A percentile compares a stretch with the other conserved stretches of the same genome.
Conservation (phyloP, 805 yeast genomes). For the Tetrapisispora iriomotensis region DNA sequence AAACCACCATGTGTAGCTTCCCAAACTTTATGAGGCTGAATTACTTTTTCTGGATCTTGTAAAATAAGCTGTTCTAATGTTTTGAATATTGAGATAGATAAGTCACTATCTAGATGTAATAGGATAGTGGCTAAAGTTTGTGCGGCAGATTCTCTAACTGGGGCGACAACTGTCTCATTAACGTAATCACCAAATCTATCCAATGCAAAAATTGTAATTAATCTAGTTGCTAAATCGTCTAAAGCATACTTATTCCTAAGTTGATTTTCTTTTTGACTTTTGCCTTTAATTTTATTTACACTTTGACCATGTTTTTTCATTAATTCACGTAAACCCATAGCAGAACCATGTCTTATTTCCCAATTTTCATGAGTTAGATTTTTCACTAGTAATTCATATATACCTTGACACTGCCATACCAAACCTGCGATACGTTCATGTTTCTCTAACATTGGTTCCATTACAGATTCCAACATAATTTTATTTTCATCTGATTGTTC, state of each 20-base stretch:
- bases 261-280: conserved; percentile 51
- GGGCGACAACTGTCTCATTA: conserved; percentile 95
- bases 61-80: conserved; percentile 60
- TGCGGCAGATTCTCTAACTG: conserved; percentile 93
- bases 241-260: conserved; percentile 54
- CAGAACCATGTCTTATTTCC: conserved; percentile 96
- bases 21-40: conserved; percentile 50
- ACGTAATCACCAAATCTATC: conserved; percentile 97
- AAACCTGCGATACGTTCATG: conserved; percentile 63
- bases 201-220: conserved; percentile 77
- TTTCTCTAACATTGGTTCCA: conserved; percentile 58
- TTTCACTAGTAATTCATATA: conserved; percentile 67
- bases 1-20: conserved; percentile 98
- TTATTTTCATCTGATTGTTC: conserved; percentile 72
- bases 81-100: conserved; percentile 52
- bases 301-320: conserved; percentile 68
- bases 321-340: conserved; percentile 77
- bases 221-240: conserved; percentile 79
- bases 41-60: conserved; percentile 36
- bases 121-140: conserved; percentile 86
- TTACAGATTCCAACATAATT: conserved; percentile 73
- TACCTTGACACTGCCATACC: conserved; percentile 92
- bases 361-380: conserved; percentile 79
- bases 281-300: conserved; percentile 72
- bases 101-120: conserved; percentile 50